Percentiles rank a stretch among this genome's conserved stretches.
phyloP scores from a whole-genome alignment of 345 rosid genomes.

The Gossypium arboreum region DNA sequence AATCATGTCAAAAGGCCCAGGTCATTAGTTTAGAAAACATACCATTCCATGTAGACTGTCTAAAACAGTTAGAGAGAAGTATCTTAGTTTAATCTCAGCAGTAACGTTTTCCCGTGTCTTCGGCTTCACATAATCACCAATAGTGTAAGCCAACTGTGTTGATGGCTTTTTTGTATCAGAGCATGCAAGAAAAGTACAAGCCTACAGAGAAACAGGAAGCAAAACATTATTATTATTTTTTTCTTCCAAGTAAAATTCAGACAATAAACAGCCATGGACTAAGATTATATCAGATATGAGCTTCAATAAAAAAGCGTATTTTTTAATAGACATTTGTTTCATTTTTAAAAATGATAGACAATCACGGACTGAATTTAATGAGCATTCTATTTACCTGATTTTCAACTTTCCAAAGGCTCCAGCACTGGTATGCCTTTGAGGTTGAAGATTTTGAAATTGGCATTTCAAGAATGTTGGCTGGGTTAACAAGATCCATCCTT shows the following conservation, averaged over 20 bases:
- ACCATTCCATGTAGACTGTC: constrained; percentile 97
- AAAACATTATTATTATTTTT: constrained; percentile 1
- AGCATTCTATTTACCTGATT: constrained; percentile 69
- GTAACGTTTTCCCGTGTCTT: constrained; percentile 77
- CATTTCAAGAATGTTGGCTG: constrained; percentile 66
- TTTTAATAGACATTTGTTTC: background rate
- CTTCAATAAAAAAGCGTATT: background rate
- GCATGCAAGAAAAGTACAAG: constrained; percentile 93
- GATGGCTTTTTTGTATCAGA: constrained; percentile 86
- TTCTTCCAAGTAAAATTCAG: background rate
- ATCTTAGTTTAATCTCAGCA: constrained; percentile 82
- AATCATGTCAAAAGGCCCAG: background rate
- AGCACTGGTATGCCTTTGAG: constrained; percentile 73
- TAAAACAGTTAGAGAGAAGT: constrained; percentile 75
- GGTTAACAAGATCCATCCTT: constrained; percentile 88
- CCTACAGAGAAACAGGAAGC: constrained; percentile 46
- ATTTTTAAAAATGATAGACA: background rate
- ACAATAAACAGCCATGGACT: background rate
- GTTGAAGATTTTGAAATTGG: constrained; percentile 77
- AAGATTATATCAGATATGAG: background rate
- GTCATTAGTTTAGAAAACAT: constrained; percentile 21
- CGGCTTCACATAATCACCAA: constrained; percentile 86
- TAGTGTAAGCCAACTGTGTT: constrained; percentile 62
- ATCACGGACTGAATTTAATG: constrained; percentile 7
- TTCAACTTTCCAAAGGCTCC: constrained; percentile 98